Base-by-base conservation (phyloP, 768 basidiomycete species). In the Podaxis rugospora region DNA sequence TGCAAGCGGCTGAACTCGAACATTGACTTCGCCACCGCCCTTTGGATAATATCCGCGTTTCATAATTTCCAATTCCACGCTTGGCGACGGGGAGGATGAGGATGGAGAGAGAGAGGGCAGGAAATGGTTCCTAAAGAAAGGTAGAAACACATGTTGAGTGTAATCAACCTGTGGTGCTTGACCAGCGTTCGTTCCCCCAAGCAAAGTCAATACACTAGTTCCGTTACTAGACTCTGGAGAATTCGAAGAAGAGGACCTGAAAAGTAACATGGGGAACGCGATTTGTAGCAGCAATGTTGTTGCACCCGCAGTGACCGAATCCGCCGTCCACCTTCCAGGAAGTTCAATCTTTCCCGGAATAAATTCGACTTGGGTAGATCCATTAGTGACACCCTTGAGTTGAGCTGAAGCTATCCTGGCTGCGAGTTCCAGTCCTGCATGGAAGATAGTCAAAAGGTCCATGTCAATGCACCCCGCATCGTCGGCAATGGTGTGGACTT, bases 101-200 rank as follows among this genome's bases (percentile, higher is more conserved):
- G 28, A n/a, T 13, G 27, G 50, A 27, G 50, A 21, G 1, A 21
- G 10, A 3, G 36, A 18, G 13, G 57, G 57, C 51, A 59, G 0
- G 39, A 90, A 85, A 69, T 88, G 85, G 10, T 71, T 75, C 23
- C 72, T 74, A 32, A 90, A 70, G 69, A 92, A 93, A 0, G 90
- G 90, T 5, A 92, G 68, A 67, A 92, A 78, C 52, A 91, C 73
- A 63, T 84, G 74, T 52, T 83, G 76, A 3, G 80, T 81, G 69
- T 90, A 91, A 72, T 92, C 90, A 28, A 90, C 81, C 64, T 91
- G 91, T 0, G 91, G 91, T 4, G 90, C 89, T 46, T 79, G 71
- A 2, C 75, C 71, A 18, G 89, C 88, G 63, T 92, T 92, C 2
- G 90, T 92, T 2, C 90, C 91, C 6, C 91, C 90, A 0, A 75